phyloP scores from a whole-genome alignment of 108 stramenopile species.

The Skeletonema potamos region DNA sequence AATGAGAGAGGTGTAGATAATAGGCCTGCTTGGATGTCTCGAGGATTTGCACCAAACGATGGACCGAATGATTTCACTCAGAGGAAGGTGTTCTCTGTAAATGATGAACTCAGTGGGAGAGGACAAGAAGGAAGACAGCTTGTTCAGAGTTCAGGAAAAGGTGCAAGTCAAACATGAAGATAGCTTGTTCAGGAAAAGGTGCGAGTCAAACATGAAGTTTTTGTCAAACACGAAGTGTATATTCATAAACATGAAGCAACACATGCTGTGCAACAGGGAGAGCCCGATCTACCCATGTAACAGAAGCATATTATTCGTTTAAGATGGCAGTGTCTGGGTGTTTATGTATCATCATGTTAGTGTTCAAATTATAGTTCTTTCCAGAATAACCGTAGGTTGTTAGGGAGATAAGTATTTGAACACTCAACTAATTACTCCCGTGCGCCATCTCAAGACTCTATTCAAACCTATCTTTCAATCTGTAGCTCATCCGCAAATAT shows the following conservation, averaged over 20 bases:
- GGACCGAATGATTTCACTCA: background rate
- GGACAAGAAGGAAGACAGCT: background rate
- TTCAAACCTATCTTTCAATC: no score
- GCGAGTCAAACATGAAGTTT: background rate
- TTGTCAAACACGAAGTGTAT: background rate
- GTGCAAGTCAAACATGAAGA: background rate
- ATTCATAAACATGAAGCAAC: background rate
- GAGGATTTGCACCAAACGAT: background rate
- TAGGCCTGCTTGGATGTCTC: no score
- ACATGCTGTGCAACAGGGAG: background rate
- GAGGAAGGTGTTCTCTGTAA: background rate
- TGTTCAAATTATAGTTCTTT: conserved; percentile 41
- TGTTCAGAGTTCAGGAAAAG: no score
- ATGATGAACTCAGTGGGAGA: background rate
- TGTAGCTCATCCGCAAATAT: no score
- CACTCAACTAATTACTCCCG: no score
- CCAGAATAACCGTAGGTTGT: no score
- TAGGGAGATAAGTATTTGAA: no score
- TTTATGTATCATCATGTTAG: background rate
- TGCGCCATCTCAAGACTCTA: no score
- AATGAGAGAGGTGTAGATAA: background rate
- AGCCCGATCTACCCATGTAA: background rate
- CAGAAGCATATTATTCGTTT: background rate
- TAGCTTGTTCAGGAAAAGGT: background rate
- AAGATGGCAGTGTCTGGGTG: background rate